These are phyloP conservation scores for Fusarium illudens DNA, from an alignment of 2,329 filamentous ascomycete genomes.

Conservation along the genomic window DNA sequence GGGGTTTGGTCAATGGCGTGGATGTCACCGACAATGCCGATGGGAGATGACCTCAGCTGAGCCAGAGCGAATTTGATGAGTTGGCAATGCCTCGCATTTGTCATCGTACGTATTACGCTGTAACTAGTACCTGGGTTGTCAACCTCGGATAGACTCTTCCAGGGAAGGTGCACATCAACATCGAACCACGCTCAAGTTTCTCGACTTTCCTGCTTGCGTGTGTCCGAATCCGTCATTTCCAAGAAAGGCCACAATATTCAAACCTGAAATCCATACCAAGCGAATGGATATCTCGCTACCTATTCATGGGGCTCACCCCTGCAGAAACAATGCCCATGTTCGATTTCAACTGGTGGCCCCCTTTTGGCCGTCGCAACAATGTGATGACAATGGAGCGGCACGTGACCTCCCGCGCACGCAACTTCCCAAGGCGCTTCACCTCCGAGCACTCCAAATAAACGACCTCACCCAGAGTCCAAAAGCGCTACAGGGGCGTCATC, in stretches of 20 bases:
- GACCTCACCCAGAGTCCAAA: background rate
- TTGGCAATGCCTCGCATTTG: background rate
- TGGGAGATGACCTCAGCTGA: conserved; percentile 28
- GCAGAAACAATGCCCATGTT: background rate
- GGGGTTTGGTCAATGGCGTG: conserved; percentile 10
- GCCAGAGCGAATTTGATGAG: background rate
- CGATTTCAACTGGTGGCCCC: background rate
- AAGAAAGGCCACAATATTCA: background rate
- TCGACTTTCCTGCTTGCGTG: background rate
- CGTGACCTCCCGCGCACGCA: background rate
- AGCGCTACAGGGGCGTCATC: background rate
- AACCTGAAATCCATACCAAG: background rate
- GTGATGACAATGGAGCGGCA: background rate
- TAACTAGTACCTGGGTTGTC: no score
- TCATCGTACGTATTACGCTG: background rate
- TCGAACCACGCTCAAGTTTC: background rate
- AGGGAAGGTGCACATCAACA: background rate
- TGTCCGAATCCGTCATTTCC: background rate
- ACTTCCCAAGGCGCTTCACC: background rate
- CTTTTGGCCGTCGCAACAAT: background rate
- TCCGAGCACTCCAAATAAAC: background rate
- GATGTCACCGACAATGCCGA: conserved; percentile 22
- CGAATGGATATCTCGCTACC: background rate
- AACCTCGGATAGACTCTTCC: background rate
- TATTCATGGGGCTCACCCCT: background rate